These are phyloP conservation scores for Cercis canadensis DNA, from an alignment of 306 rosid genomes.

Conservation along the genomic window DNA sequence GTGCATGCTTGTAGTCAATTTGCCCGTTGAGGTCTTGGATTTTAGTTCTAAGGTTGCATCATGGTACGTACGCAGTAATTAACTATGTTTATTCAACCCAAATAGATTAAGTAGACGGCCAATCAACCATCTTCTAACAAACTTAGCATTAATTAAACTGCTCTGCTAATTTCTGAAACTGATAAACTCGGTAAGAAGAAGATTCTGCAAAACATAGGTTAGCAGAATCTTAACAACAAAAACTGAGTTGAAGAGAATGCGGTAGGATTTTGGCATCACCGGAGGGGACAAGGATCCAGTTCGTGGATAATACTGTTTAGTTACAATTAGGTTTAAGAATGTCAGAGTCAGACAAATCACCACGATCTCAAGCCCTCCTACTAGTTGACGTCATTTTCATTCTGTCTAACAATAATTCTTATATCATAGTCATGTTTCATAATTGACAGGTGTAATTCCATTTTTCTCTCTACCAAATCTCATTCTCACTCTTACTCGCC, in stretches of 20 bases:
- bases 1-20: too few relatives aligned
- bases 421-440: conserved; percentile 37
- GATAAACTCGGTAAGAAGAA: not conserved
- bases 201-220: conserved; percentile 26
- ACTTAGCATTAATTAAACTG: conserved; percentile 27
- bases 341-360: conserved; percentile 36
- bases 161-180: not conserved
- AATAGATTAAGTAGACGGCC: too few relatives aligned
- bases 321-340: conserved; percentile 23
- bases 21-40: too few relatives aligned
- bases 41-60: too few relatives aligned
- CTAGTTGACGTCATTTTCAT: conserved; percentile 22
- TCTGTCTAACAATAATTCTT: not conserved
- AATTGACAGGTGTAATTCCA: conserved; percentile 43
- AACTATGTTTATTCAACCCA: too few relatives aligned
- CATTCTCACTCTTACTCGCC: not conserved
- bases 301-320: conserved; percentile 37
- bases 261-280: conserved; percentile 33
- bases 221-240: not conserved
- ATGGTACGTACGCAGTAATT: too few relatives aligned
- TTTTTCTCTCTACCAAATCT: conserved; percentile 14
- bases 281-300: conserved; percentile 36
- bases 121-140: too few relatives aligned
- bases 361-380: conserved; percentile 42
- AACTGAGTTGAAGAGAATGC: conserved; percentile 35